Base-by-base conservation (phyloP, 2,329 filamentous ascomycete species). In the Neophaeococcomyces aloes region DNA sequence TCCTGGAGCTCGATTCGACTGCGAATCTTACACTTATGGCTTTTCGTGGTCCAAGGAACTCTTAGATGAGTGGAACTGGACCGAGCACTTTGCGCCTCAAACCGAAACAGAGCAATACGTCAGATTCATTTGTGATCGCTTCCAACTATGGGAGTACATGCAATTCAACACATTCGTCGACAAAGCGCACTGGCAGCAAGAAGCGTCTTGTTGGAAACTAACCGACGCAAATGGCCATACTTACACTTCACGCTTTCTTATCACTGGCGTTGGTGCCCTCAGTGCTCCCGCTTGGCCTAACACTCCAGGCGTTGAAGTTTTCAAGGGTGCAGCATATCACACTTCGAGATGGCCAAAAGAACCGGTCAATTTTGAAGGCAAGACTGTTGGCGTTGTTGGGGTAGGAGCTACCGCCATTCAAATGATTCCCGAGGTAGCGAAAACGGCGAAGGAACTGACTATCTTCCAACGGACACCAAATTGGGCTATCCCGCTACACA, bases 391-490 rank as follows among this genome's bases (percentile, higher is more conserved):
- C 14, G 69, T 82, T 41, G 72, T 83, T 27, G 79, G 79, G 4
- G 81, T 77, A 0, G 79, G 79, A 1, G 74, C 78, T 4, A 65
- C 65, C 0, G 65, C 59, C 3, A 61, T 69, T 7, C 66, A 69
- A 33, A 47, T 54, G 10, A 53, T 53, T n/a, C 54, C 44, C 48
- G 49, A 38, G 47, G 52, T 42, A 29, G 44, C 47, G 10, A 30
- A 51, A 32, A 36, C 29, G 10, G 49, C 48, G 23, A 47, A 5
- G 75, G 69, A 0, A 68, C 63, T 5, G 61, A 3, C 62, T 3
- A 55, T 62, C 4, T 63, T 81, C 57, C 78, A 83, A 53, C 70
- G 80, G n/a, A 83, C 78, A 1, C 79, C 80, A 0, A 83, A 83
- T 50, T 59, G 79, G 3, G 74, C 74, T 31, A 53, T 83, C 0